A percentile compares a stretch with the other conserved stretches of the same genome.
Evolutionary conservation across 768 basidiomycete genomes (phyloP).

Genomic region (Sporobolomyces phaffii): DNA sequence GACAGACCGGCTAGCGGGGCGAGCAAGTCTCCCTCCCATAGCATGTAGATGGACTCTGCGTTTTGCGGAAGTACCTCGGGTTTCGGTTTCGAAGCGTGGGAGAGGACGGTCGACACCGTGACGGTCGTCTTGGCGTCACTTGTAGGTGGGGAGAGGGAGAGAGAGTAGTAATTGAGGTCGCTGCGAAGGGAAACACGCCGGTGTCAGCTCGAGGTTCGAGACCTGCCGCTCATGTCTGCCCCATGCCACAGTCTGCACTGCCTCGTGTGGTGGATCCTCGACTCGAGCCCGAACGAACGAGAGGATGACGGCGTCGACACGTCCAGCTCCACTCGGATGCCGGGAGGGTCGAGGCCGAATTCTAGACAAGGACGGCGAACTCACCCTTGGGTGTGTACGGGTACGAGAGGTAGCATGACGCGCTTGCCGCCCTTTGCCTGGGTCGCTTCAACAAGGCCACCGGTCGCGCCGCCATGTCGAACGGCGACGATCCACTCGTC

Average conservation of each 20-base stretch:
- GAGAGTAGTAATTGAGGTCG: slow-evolving; percentile 18
- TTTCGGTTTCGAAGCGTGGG: slow-evolving; percentile 15
- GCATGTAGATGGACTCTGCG: slow-evolving; percentile 34
- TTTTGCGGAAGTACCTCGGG: slow-evolving; percentile 35
- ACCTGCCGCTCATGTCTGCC: too few species aligned
- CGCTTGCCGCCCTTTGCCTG: slow-evolving; percentile 3
- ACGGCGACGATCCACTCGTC: slow-evolving; percentile 42
- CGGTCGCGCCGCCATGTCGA: slow-evolving; percentile 21
- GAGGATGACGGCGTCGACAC: background rate
- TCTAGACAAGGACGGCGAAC: too few species aligned
- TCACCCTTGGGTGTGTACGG: background rate
- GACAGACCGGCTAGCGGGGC: slow-evolving; percentile 20
- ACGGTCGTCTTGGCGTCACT: background rate
- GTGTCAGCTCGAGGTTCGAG: too few species aligned
- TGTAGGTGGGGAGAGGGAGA: slow-evolving; percentile 9
- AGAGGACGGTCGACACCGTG: slow-evolving; percentile 23
- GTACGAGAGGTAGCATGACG: background rate
- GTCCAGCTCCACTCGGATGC: slow-evolving; percentile 13
- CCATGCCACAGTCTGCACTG: too few species aligned
- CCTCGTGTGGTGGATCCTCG: too few species aligned
- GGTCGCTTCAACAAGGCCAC: slow-evolving; percentile 28
- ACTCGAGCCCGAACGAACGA: too few species aligned
- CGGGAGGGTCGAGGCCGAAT: background rate
- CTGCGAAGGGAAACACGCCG: background rate
- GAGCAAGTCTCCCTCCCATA: slow-evolving; percentile 40